A percentile compares a stretch with the other conserved stretches of the same genome.
phyloP scores from a whole-genome alignment of 768 basidiomycete species.

The Tricholoma matsutake region DNA sequence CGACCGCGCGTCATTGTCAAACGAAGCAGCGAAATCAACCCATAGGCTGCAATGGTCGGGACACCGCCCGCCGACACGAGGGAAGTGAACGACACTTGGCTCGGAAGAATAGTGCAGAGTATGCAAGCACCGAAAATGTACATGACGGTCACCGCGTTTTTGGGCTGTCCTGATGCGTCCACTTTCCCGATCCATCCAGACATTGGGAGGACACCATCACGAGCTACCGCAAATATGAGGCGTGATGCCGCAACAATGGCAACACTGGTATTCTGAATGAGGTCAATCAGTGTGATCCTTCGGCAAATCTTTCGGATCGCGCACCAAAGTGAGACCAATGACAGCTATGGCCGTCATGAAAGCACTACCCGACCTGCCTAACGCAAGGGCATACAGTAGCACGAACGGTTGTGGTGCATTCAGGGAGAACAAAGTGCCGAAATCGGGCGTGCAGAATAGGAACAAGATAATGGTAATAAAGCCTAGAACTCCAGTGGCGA shows the following conservation, averaged over 20 bases:
- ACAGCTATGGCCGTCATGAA: constrained; percentile 88
- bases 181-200: constrained; percentile 82
- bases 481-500: constrained; percentile 78
- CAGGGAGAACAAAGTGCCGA: constrained; percentile 71
- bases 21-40: constrained; percentile 72
- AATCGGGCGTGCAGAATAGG: constrained; percentile 80
- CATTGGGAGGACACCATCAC: constrained; percentile 86
- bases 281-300: background rate
- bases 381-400: constrained; percentile 77
- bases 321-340: constrained; percentile 80
- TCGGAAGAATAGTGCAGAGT: constrained; percentile 87
- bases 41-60: constrained; percentile 88
- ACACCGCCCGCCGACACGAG: constrained; percentile 83
- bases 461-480: constrained; percentile 78
- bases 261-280: constrained; percentile 73
- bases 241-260: constrained; percentile 87
- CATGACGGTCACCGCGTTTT: constrained; percentile 85
- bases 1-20: constrained; percentile 73
- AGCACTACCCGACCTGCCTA: constrained; percentile 74
- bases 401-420: constrained; percentile 91
- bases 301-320: constrained; percentile 15
- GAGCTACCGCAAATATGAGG: constrained; percentile 89
- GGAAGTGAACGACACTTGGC: constrained; percentile 90
- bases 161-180: constrained; percentile 67
- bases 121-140: constrained; percentile 70